phyloP scores from a whole-genome alignment of 768 basidiomycete genomes.

The Botryobasidium botryosum region DNA sequence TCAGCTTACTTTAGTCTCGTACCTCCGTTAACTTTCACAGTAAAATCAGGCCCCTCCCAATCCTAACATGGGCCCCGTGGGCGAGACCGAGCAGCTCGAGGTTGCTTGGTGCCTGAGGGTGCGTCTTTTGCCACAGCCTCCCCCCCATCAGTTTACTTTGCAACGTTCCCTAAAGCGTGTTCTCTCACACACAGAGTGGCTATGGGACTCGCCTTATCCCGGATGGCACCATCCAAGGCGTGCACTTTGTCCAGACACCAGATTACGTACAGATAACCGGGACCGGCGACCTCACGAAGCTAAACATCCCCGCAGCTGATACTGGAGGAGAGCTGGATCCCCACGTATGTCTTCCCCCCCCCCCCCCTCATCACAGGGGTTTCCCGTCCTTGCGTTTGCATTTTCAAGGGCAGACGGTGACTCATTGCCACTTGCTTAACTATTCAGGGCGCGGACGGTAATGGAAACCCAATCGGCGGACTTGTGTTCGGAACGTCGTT shows the following conservation, averaged over 20 bases:
- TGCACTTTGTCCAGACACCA: slow-evolving; percentile 30
- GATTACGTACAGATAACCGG: slow-evolving; percentile 27
- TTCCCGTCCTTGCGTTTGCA: background rate
- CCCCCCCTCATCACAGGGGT: too few relatives aligned
- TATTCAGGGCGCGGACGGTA: slow-evolving; percentile 12
- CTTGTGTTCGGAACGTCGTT: slow-evolving; percentile 63
- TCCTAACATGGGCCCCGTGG: background rate
- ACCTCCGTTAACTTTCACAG: background rate
- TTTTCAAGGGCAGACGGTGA: too few relatives aligned
- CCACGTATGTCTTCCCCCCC: slow-evolving; percentile 20
- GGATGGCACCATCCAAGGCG: slow-evolving; percentile 24
- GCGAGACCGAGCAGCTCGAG: slow-evolving; percentile 26
- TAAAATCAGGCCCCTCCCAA: background rate
- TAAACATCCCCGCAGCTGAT: slow-evolving; percentile 24
- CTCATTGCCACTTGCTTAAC: background rate
- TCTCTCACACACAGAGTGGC: slow-evolving; percentile 19
- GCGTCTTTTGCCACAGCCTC: slow-evolving; percentile 4
- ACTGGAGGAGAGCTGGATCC: slow-evolving; percentile 30
- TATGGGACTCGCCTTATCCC: slow-evolving; percentile 29
- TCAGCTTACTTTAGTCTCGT: background rate
- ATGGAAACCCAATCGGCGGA: slow-evolving; percentile 45
- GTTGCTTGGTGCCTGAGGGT: slow-evolving; percentile 35
- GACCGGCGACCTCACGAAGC: slow-evolving; percentile 25
- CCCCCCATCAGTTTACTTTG: too few relatives aligned
- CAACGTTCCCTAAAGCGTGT: background rate